Evolutionary conservation across 1,139 yeast genomes (phyloP).

Genomic region (Pichia cactophila): DNA sequence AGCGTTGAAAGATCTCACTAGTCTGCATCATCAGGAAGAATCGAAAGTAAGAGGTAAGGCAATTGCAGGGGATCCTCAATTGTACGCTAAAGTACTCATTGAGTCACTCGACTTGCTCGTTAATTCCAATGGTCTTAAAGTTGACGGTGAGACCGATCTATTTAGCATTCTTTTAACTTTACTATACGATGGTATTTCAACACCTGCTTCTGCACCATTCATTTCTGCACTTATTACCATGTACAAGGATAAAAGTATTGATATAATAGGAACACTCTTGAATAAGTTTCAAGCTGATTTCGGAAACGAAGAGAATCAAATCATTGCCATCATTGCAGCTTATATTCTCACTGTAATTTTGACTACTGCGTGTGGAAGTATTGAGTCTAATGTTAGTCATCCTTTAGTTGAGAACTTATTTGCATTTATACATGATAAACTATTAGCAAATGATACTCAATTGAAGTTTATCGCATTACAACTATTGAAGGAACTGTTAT

Average conservation of each 20-base stretch:
- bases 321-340: conserved; percentile 3
- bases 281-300: conserved; percentile 20
- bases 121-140: neutral
- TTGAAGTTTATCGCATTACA: conserved; percentile 63
- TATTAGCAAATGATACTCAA: conserved; percentile 41
- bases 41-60: conserved; percentile 34
- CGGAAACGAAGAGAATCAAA: conserved; percentile 1
- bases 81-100: conserved; percentile 39
- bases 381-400: neutral
- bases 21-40: conserved; percentile 43
- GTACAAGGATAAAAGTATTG: neutral
- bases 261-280: neutral
- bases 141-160: conserved; percentile 1
- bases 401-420: conserved; percentile 25
- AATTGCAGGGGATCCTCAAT: conserved; percentile 38
- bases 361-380: neutral
- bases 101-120: neutral
- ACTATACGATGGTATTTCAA: conserved; percentile 9
- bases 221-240: neutral
- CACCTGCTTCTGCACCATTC: conserved; percentile 12
- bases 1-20: conserved; percentile 39
- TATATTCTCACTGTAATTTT: conserved; percentile 40
- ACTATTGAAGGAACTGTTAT: conserved; percentile 53
- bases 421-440: conserved; percentile 36
- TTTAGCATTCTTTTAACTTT: conserved; percentile 3